A percentile compares a stretch with the other conserved stretches of the same genome.
These are phyloP conservation scores for Lasiosphaeris hirsuta DNA, from an alignment of 495 filamentous ascomycete genomes.

Conservation along the genomic window DNA sequence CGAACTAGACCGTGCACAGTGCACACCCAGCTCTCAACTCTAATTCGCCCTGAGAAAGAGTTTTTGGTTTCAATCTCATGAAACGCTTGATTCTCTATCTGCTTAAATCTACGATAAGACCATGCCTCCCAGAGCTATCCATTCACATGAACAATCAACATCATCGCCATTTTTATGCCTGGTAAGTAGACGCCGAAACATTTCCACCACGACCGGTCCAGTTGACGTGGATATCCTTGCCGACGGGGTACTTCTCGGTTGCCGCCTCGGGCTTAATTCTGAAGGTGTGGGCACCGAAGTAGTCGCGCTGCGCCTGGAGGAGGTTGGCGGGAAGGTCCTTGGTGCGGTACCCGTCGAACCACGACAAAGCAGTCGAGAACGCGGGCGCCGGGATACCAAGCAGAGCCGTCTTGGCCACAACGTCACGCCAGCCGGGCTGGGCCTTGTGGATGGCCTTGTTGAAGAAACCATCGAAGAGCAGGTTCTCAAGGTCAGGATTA, in stretches of 20 bases:
- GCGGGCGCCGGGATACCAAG: slow-evolving; percentile 93
- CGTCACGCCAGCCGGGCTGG: slow-evolving; percentile 92
- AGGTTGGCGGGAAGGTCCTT: slow-evolving; percentile 95
- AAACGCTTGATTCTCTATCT: neutral
- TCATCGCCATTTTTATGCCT: slow-evolving; percentile 62
- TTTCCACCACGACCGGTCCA: slow-evolving; percentile 98
- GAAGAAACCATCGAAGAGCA: slow-evolving; percentile 99
- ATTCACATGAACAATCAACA: slow-evolving; percentile 2
- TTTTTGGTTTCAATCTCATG: too few species aligned
- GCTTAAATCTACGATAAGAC: slow-evolving; percentile 14
- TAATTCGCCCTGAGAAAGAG: too few species aligned
- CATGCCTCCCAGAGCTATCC: slow-evolving; percentile 8
- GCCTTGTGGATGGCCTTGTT: slow-evolving; percentile 97
- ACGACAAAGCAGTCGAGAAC: slow-evolving; percentile 92
- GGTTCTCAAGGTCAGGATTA: slow-evolving; percentile 93
- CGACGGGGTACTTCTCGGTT: slow-evolving; percentile 76
- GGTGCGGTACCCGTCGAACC: slow-evolving; percentile 98
- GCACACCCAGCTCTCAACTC: too few species aligned
- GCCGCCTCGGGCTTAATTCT: slow-evolving; percentile 89
- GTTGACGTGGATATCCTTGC: slow-evolving; percentile 96
- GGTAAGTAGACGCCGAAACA: slow-evolving; percentile 94
- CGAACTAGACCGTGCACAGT: too few species aligned
- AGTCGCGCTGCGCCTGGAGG: slow-evolving; percentile 96
- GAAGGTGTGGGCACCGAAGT: slow-evolving; percentile 99
- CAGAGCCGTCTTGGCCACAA: slow-evolving; percentile 83